phyloP scores from a whole-genome alignment of 805 yeast genomes.

The Candida sakaeoensis region DNA sequence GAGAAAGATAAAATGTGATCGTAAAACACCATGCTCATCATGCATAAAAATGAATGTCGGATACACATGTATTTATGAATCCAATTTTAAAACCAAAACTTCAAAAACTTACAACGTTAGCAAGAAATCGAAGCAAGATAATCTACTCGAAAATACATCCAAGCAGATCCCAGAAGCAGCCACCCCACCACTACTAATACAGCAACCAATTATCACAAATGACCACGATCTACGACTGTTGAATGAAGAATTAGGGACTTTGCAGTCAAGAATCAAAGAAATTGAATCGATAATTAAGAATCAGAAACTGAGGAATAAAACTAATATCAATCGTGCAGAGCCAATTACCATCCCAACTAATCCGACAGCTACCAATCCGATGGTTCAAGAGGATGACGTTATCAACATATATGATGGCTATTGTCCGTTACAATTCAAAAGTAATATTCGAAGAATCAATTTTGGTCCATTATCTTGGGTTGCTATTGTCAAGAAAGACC shows the following conservation, averaged over 20 bases:
- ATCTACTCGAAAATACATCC: too few relatives aligned
- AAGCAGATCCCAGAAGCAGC: too few relatives aligned
- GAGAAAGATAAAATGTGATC: constrained; percentile 34
- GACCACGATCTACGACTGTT: constrained; percentile 11
- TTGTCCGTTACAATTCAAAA: constrained; percentile 26
- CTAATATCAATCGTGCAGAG: neutral
- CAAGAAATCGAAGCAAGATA: constrained; percentile 16
- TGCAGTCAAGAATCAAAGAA: constrained; percentile 6
- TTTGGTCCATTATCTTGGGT: constrained; percentile 40
- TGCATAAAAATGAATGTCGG: constrained; percentile 27
- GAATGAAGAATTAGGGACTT: constrained; percentile 9
- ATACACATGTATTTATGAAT: constrained; percentile 8
- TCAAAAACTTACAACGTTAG: neutral
- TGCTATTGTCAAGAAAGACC: constrained; percentile 32
- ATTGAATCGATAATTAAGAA: neutral
- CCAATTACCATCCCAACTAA: neutral
- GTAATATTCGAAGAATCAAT: constrained; percentile 24
- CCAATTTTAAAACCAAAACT: neutral
- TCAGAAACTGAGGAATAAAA: too few relatives aligned
- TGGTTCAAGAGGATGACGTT: constrained; percentile 24
- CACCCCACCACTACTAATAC: too few relatives aligned
- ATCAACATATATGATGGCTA: constrained; percentile 42
- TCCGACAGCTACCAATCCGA: constrained; percentile 15
- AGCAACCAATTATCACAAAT: too few relatives aligned
- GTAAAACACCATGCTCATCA: constrained; percentile 29